These are phyloP conservation scores for Sparassis latifolia DNA, from an alignment of 1,284 basidiomycete genomes.

Conservation along the genomic window DNA sequence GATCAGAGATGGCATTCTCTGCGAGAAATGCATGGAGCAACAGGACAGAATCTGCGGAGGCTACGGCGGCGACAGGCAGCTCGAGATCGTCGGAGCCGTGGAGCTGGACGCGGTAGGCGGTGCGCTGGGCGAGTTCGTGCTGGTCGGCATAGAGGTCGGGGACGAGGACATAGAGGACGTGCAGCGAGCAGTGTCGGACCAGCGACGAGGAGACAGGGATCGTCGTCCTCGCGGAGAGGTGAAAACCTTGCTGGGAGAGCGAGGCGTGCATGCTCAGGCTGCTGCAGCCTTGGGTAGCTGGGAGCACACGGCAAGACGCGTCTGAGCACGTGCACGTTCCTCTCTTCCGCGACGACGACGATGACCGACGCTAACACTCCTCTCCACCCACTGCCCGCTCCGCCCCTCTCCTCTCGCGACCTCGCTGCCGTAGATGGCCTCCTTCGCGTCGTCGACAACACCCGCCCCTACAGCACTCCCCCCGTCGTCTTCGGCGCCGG, in stretches of 20 bases:
- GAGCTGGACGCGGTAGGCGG: constrained; percentile 33
- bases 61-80: constrained; percentile 38
- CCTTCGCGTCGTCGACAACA: constrained; percentile 21
- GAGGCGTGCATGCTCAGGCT: constrained; percentile 14
- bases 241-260: constrained; percentile 21
- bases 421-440: constrained; percentile 25
- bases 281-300: background rate
- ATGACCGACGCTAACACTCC: constrained; percentile 18
- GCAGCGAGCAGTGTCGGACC: constrained; percentile 26
- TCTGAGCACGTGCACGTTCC: background rate
- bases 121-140: constrained; percentile 43
- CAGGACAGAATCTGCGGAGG: constrained; percentile 28
- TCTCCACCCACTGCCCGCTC: constrained; percentile 7
- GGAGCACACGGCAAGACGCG: background rate
- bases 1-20: constrained; percentile 4
- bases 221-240: constrained; percentile 20
- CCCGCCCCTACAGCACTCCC: constrained; percentile 14
- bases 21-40: constrained; percentile 27
- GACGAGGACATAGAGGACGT: constrained; percentile 37
- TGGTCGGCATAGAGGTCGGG: constrained; percentile 43
- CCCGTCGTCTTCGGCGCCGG: constrained; percentile 32
- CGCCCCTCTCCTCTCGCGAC: constrained; percentile 17
- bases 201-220: constrained; percentile 5
- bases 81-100: constrained; percentile 43
- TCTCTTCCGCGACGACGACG: too few species aligned